Evolutionary conservation across 495 filamentous ascomycete species (phyloP), one percentile per base, ranked within the genome.

Genomic region (Penicillium fimorum): DNA sequence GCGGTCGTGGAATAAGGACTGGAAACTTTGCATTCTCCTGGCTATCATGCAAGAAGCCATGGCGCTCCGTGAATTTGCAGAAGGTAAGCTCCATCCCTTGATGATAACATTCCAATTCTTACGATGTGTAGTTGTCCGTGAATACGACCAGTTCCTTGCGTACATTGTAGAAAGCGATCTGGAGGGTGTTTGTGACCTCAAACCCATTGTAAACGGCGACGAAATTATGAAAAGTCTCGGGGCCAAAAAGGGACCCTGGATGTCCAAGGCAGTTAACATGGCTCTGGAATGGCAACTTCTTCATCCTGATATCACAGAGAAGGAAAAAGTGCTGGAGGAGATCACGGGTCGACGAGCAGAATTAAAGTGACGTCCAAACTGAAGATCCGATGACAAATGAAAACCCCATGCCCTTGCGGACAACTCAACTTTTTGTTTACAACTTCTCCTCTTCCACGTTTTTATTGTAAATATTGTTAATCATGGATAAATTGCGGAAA

Each of bases 251-350:
- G 94, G 94, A 6, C 84, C 77, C 13, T 97, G 93, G 93, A 83
- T 91, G 79, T 80, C 81, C 55, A 73, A 74, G 53, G 91, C 90
- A 13, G 65, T 94, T 43, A 84, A 89, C 8, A 72, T 87, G 15
- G 84, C 85, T 29, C 79, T 94, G 68, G 82, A 83, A 53, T 97
- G 91, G 90, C 95, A 97, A 74, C 76, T 97, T 27, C 76, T 87
- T 30, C 83, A 97, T 66, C 90, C 92, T 3, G 82, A 81, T 3
- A 72, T 24, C n/a, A 52, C 70, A 7, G 84, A 88, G 50, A 78
- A 84, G 17, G 67, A 77, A 7, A 80, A 76, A 20, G 90, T 79
- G 5, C 75, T 96, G 55, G 83, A 89, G 57, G 84, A 86, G 63
- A 79, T 94, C 17, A 56, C 67, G 40, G 67, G 66, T 40, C 79